Evolutionary conservation across 2,329 filamentous ascomycete species (phyloP), one percentile per base, ranked within the genome.

Genomic region (Trichophyton rubrum): DNA sequence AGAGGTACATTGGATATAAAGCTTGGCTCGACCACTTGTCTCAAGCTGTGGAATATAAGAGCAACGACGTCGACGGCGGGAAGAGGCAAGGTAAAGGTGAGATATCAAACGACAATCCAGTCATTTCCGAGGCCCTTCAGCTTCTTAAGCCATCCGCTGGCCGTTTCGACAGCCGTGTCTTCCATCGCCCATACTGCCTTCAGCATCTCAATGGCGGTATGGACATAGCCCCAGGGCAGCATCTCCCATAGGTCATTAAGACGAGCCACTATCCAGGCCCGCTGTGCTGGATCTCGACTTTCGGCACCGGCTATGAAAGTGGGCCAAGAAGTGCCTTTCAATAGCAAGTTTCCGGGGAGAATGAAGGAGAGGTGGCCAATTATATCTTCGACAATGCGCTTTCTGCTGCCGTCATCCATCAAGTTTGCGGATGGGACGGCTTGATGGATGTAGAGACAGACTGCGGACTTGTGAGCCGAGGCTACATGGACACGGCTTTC

Each of bases 281-380:
- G 68, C 27, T 74, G 72, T 13, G 67, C 64, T 1, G 68, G 64
- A 11, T 70, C 64, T 3, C 67, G 67, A 51, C 71, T 74, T 61
- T 76, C 74, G 1, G 72, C 73, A 24, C 74, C 74, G 2, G 74
- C 74, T 60, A 76, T 76, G 62, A 76, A 76, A 1, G 73, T 72
- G 1, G 74, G 73, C 74, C 74, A 76, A 41, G 75, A 73, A 24
- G 74, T 71, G 60, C 74, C 74, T 66, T 75, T 76, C 67, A 76
- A 75, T 51, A 76, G 72, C 13, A 69, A 67, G 35, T 75, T 72
- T 1, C 69, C 67, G 53, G 65, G 57, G 1, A 69, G 70, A 40
- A 76, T 70, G 27, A 71, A 66, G 13, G 70, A 69, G 27, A 76
- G 67, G 22, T 75, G 70, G 40, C 65, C 64, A 33, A 75, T 67